Evolutionary conservation across 768 basidiomycete genomes (phyloP), one percentile per base, ranked within the genome.

Genomic region (Plicaturopsis crispa): DNA sequence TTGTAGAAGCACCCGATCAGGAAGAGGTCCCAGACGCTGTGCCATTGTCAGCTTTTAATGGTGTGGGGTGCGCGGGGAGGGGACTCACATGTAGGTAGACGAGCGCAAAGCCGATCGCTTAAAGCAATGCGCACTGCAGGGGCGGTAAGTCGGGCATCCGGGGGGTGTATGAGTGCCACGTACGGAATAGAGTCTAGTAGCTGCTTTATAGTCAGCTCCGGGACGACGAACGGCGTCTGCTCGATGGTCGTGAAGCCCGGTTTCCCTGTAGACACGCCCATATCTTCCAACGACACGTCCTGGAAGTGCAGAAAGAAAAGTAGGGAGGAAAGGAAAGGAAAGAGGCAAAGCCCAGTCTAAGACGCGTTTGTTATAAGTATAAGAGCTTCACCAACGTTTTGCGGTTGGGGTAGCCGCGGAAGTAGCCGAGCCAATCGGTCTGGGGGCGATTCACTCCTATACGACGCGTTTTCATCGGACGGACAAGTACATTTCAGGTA

Each of bases 161-260:
- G 16, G 45, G 31, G 40, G 30, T n/a, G 5, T 24, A 44, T n/a
- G n/a, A n/a, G n/a, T 21, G 31, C n/a, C 21, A 71, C 82, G 46
- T 52, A 87, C 78, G 92, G 92, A 54, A 96, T 92, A 13, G 72
- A 77, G 32, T 73, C 73, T 36, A 93, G 71, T 48, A 94, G 56
- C 51, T 96, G 85, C 67, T 93, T 96, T 59, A 93, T 73, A 24
- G 85, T 72, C 45, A 90, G 73, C 67, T 90, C 82, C 16, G 91
- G 91, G 45, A 94, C 84, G 20, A 72, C 52, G 43, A 75, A 73
- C 35, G 72, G 67, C 31, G 64, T 70, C 62, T 85, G 84, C 44
- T 80, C 67, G 34, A 70, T 51, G 39, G 44, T 45, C n/a, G 26
- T 28, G 10, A 14, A 8, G 10, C 26, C 26, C 14, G 10, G 26